Evolutionary conservation across 495 filamentous ascomycete species (phyloP).

Genomic region (Rhypophila decipiens): DNA sequence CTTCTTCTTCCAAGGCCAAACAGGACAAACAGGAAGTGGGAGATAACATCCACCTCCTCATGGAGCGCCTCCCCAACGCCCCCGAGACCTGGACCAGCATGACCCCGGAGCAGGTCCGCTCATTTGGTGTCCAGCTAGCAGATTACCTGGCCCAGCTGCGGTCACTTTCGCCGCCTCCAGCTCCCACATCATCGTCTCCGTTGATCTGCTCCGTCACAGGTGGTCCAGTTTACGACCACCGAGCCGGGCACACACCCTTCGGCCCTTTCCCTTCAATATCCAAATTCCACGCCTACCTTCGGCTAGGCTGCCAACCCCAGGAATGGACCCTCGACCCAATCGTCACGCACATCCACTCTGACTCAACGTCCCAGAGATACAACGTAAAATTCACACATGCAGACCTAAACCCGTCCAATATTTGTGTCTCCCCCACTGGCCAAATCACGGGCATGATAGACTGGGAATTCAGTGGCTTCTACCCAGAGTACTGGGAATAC

Average conservation of each 20-base stretch:
- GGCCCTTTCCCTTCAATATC: background rate
- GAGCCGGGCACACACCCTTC: background rate
- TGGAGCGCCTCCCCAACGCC: background rate
- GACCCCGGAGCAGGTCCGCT: background rate
- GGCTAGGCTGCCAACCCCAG: background rate
- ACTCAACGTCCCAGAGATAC: background rate
- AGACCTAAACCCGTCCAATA: background rate
- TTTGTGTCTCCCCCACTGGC: background rate
- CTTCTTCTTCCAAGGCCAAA: no score
- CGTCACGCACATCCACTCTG: background rate
- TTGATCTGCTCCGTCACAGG: background rate
- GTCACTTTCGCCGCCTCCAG: background rate
- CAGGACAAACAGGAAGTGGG: no score
- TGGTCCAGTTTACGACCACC: background rate
- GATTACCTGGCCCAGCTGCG: background rate
- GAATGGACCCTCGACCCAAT: background rate
- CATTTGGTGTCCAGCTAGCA: background rate
- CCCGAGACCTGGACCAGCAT: background rate
- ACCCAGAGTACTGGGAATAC: background rate
- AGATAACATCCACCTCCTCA: background rate
- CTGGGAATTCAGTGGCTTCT: background rate
- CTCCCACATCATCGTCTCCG: no score
- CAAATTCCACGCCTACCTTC: background rate
- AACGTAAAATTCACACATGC: background rate
- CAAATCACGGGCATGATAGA: background rate